Base-by-base conservation (phyloP, 805 yeast genomes). In the Spencermartinsiella europaea region DNA sequence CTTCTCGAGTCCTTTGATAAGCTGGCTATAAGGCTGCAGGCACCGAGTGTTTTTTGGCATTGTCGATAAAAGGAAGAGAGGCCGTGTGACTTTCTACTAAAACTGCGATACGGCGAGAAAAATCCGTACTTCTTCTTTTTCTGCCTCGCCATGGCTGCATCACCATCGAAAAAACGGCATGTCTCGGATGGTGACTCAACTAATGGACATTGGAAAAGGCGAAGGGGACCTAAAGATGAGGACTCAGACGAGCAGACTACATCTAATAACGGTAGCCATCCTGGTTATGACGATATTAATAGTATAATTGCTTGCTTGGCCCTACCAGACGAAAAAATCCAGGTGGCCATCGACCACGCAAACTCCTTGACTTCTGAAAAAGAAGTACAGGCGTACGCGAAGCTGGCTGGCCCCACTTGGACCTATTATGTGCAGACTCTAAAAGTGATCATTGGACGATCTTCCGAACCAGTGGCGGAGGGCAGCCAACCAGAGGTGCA, bases 331-430 rank as follows among this genome's bases (percentile, higher is more conserved):
- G 85, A 85, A 36, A 73, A 73, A 17, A 88, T 96, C 1, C 77
- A 78, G 52, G 98, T 90, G 4, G 78, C 95, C 10, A 70, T 69
- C 40, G 75, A 70, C 21, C 86, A 77, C 62, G 79, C 91, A 46
- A 93, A 93, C 64, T 87, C 81, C 43, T 78, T 79, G 50, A 84
- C 79, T 53, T 46, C 58, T 20, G 76, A 74, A 34, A 62, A 72
- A 3, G 96, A 90, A 63, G 90, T 93, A n/a, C 95, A 90, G 68
- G 99, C 99, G 0, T 93, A 91, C 65, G 99, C 97, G 31, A 93
- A 93, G 65, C 83, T 93, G 40, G 90, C 97, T 0, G 99, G 99
- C 5, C 53, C 75, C 31, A 80, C 80, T 59, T 93, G 99, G 99
- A 91, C 99, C 1, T 93, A 76, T 63, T 93, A 89, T 60, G 96